Evolutionary conservation across 2,329 filamentous ascomycete genomes (phyloP).

Genomic region (Chrysoporthe puriensis): DNA sequence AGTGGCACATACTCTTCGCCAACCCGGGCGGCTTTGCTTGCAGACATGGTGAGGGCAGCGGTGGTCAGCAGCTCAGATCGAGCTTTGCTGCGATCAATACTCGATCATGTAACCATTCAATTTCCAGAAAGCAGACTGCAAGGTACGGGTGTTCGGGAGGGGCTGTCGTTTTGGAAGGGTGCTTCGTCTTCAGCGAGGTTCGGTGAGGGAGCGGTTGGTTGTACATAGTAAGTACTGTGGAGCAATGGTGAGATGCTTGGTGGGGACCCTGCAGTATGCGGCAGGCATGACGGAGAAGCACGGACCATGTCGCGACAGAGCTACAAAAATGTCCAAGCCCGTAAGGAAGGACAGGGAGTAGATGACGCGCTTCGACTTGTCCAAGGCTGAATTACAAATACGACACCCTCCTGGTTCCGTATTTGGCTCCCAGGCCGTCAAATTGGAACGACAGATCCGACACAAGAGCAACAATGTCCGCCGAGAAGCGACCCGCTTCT

Average conservation of each 20-base stretch:
- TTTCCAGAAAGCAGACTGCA: background rate
- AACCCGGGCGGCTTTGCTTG: constrained; percentile 63
- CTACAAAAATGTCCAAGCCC: constrained; percentile 23
- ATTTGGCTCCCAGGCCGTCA: background rate
- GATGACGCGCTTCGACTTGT: background rate
- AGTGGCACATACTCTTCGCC: constrained; percentile 60
- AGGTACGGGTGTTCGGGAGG: background rate
- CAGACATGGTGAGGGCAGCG: constrained; percentile 50
- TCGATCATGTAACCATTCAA: constrained; percentile 29
- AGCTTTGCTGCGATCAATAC: constrained; percentile 28
- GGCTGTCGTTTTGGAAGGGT: background rate
- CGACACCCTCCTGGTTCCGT: background rate
- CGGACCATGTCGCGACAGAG: constrained; percentile 19
- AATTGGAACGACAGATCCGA: background rate
- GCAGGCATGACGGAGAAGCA: constrained; percentile 24
- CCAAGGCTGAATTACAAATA: background rate
- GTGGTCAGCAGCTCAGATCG: constrained; percentile 26
- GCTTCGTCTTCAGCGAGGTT: constrained; percentile 15
- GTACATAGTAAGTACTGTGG: background rate
- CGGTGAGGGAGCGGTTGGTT: constrained; percentile 1
- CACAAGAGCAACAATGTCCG: constrained; percentile 65
- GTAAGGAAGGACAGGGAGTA: background rate
- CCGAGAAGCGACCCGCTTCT: constrained; percentile 90
- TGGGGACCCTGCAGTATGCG: constrained; percentile 1
- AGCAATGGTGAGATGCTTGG: constrained; percentile 1